These are phyloP conservation scores for Castanea sativa DNA, from an alignment of 306 rosid genomes.

Conservation along the genomic window DNA sequence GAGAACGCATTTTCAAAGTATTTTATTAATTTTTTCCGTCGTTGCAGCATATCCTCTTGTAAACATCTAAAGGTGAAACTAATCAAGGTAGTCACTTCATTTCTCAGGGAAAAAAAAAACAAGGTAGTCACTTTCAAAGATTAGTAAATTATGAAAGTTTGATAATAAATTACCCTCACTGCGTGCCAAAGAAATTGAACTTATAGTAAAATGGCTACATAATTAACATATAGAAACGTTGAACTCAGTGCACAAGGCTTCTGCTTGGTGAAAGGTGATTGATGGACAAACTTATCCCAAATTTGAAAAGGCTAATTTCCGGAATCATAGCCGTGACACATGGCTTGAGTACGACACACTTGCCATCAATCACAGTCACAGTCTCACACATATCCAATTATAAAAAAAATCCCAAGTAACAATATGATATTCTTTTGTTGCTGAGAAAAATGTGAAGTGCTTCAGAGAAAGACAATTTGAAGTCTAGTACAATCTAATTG, in stretches of 20 bases:
- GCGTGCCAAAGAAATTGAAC: neutral
- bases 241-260: too few relatives aligned
- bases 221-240: neutral
- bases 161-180: neutral
- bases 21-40: neutral
- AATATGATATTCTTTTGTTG: neutral
- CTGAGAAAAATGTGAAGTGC: neutral
- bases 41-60: neutral
- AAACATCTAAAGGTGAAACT: neutral
- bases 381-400: neutral
- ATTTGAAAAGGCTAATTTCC: too few relatives aligned
- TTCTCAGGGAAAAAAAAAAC: neutral
- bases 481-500: neutral
- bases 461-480: slow-evolving; percentile 8
- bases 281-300: too few relatives aligned
- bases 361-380: too few relatives aligned
- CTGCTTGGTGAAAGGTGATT: too few relatives aligned
- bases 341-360: too few relatives aligned
- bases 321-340: too few relatives aligned
- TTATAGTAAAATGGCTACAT: neutral
- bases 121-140: neutral
- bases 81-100: neutral
- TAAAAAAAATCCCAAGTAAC: neutral
- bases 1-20: neutral
- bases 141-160: neutral